Evolutionary conservation across 1,139 yeast species (phyloP).

Genomic region (Scheffersomyces parashehatae): DNA sequence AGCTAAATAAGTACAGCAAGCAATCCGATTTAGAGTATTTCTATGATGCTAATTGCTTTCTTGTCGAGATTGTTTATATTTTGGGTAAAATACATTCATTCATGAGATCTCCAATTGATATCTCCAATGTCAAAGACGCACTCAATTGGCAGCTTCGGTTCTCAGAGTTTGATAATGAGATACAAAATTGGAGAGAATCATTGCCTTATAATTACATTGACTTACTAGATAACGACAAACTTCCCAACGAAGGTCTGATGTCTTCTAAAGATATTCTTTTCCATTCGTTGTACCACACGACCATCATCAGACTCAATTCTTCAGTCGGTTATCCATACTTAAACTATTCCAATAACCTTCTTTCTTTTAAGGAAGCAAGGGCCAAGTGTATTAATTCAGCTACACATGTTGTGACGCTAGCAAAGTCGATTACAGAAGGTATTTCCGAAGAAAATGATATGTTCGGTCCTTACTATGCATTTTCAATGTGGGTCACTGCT

Average conservation of each 20-base stretch:
- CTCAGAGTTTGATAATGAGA: slow-evolving; percentile 2
- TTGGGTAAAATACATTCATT: slow-evolving; percentile 1
- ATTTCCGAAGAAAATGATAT: neutral
- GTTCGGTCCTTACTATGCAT: slow-evolving; percentile 2
- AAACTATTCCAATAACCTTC: neutral
- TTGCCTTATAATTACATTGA: neutral
- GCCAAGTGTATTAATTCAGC: slow-evolving; percentile 1
- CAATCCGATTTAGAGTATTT: neutral
- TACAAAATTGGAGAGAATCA: slow-evolving; percentile 1
- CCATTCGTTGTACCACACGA: neutral
- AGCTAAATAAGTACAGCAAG: neutral
- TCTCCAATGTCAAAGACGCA: neutral
- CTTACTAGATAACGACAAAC: neutral
- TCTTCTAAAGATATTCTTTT: neutral
- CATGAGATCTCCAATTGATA: neutral
- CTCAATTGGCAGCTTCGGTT: slow-evolving; percentile 1
- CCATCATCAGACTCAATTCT: slow-evolving; percentile 1
- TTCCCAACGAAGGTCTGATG: neutral
- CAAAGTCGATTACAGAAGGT: neutral
- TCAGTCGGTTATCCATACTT: neutral
- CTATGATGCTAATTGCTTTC: neutral
- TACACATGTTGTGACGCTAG: neutral
- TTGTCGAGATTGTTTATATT: neutral
- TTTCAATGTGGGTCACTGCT: slow-evolving; percentile 1
- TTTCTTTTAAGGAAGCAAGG: neutral